Percentiles rank a stretch among this genome's conserved stretches.
Evolutionary conservation across 805 yeast genomes (phyloP).

Genomic region (Starmerella powellii): DNA sequence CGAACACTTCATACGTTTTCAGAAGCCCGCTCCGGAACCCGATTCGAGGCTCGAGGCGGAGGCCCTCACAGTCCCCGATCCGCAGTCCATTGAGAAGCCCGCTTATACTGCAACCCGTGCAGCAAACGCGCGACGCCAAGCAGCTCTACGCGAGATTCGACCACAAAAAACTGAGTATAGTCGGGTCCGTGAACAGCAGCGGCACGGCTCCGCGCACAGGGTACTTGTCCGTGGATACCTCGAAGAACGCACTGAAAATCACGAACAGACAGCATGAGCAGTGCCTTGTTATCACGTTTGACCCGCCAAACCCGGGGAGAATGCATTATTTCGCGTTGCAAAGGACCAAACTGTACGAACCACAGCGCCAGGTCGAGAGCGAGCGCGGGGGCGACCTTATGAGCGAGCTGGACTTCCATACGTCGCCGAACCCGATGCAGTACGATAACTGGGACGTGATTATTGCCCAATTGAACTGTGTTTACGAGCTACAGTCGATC

Average conservation of each 20-base stretch:
- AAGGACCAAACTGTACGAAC: constrained; percentile 52
- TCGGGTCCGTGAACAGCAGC: constrained; percentile 10
- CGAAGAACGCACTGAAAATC: not conserved
- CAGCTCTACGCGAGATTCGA: constrained; percentile 17
- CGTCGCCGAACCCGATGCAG: not conserved
- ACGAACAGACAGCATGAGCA: not conserved
- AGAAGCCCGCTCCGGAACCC: not conserved
- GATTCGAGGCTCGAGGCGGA: not conserved
- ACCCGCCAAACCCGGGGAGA: constrained; percentile 56
- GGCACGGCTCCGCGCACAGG: too few species aligned
- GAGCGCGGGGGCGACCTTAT: not conserved
- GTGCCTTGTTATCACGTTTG: constrained; percentile 37
- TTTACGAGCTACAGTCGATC: constrained; percentile 27
- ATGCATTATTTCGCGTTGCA: constrained; percentile 65
- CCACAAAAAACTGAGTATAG: constrained; percentile 14
- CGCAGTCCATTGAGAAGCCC: too few species aligned
- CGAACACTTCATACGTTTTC: not conserved
- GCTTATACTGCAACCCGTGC: too few species aligned
- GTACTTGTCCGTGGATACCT: too few species aligned
- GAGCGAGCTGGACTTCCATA: not conserved
- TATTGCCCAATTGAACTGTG: constrained; percentile 30
- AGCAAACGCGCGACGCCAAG: constrained; percentile 4
- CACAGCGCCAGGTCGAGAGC: not conserved
- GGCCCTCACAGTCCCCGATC: not conserved
- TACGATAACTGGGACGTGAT: constrained; percentile 11